Percentiles rank a stretch among this genome's conserved stretches.
Conservation (phyloP, 2,329 filamentous ascomycete genomes). For the Sclerotinia sclerotiorum region DNA sequence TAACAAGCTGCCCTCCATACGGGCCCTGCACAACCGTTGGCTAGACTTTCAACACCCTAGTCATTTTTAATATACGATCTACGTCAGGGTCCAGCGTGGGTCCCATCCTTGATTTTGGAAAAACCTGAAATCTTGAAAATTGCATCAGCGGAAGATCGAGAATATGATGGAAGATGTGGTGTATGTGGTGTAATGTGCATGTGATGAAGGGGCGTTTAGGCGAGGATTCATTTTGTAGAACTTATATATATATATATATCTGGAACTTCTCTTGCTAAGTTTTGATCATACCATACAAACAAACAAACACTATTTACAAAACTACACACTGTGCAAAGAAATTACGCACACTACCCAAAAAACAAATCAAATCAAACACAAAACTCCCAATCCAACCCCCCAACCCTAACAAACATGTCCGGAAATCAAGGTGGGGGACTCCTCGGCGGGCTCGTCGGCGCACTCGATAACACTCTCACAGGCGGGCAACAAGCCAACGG, state of each 20-base stretch:
- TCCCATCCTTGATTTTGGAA: slow-evolving; percentile 13
- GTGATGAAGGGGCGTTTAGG: neutral
- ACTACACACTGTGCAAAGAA: neutral
- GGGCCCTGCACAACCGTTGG: neutral
- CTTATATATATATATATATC: slow-evolving; percentile 20
- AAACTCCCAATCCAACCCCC: neutral
- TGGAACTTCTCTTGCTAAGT: neutral
- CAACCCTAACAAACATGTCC: slow-evolving; percentile 11
- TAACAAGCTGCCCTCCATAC: neutral
- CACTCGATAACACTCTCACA: slow-evolving; percentile 44
- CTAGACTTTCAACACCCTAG: neutral
- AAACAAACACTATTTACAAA: neutral
- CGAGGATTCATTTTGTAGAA: neutral
- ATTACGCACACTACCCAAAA: neutral
- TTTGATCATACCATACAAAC: neutral
- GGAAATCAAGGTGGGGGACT: slow-evolving; percentile 23
- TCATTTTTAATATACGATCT: slow-evolving; percentile 11
- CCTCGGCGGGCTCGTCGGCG: slow-evolving; percentile 34
- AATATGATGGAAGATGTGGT: slow-evolving; percentile 2
- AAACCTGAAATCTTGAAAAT: slow-evolving; percentile 14
- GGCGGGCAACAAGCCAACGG: slow-evolving; percentile 44
- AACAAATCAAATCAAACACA: neutral
- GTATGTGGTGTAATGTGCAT: slow-evolving; percentile 19
- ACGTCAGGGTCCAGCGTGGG: slow-evolving; percentile 18
- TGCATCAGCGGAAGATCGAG: neutral